Conservation (phyloP, 2,329 filamentous ascomycete genomes). For the Hypoxylon sp. region DNA sequence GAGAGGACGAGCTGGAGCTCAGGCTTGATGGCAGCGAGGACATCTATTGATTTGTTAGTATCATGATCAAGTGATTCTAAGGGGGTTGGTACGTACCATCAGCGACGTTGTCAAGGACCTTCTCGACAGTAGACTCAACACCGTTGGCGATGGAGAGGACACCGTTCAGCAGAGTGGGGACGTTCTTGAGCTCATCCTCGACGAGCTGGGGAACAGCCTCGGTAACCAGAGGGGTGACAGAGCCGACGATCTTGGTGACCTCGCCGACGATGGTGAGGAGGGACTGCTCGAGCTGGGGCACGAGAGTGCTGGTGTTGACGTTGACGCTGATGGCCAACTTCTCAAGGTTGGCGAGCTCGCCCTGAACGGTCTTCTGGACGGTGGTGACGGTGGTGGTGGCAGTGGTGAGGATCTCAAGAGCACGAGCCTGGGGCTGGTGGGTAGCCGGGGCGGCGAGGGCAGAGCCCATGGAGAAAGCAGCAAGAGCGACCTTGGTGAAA, state of each 20-base stretch:
- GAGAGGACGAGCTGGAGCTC: constrained; percentile 51
- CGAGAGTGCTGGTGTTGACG: constrained; percentile 29
- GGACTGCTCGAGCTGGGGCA: constrained; percentile 47
- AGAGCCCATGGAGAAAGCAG: constrained; percentile 54
- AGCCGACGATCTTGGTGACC: constrained; percentile 44
- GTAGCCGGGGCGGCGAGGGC: constrained; percentile 50
- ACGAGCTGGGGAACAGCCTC: constrained; percentile 43
- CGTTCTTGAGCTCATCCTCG: constrained; percentile 45
- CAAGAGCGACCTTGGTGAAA: constrained; percentile 53
- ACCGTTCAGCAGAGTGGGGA: constrained; percentile 47
- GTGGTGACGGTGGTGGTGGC: constrained; percentile 41
- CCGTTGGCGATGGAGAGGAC: constrained; percentile 47
- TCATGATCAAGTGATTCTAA: background rate
- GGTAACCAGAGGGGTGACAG: constrained; percentile 43
- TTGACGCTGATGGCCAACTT: constrained; percentile 29
- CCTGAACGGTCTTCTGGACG: constrained; percentile 43
- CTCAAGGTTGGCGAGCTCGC: constrained; percentile 36
- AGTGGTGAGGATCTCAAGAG: constrained; percentile 34
- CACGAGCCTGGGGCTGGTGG: constrained; percentile 35
- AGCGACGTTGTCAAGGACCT: constrained; percentile 40
- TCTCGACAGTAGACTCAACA: constrained; percentile 42
- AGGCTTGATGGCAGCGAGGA: constrained; percentile 46
- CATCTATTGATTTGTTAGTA: constrained; percentile 45
- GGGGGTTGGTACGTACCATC: constrained; percentile 41
- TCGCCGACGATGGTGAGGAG: constrained; percentile 46